phyloP scores from a whole-genome alignment of 169 alveolate genomes.

The Plasmodium adleri region DNA sequence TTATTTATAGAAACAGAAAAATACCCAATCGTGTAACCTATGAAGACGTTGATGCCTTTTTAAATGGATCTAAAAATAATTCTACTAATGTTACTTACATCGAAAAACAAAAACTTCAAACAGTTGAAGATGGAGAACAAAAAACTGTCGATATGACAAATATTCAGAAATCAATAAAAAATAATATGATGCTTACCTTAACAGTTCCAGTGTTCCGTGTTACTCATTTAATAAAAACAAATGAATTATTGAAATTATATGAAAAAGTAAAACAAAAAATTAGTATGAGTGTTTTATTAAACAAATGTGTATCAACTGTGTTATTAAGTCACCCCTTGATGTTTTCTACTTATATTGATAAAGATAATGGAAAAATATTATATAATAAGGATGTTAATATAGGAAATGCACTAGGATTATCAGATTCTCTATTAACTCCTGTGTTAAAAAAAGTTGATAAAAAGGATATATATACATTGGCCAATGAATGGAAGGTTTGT shows the following conservation, averaged over 20 bases:
- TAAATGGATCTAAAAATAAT: constrained; percentile 28
- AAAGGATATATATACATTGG: constrained; percentile 69
- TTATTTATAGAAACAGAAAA: constrained; percentile 3
- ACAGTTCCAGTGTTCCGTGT: constrained; percentile 80
- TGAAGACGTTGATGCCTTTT: constrained; percentile 55
- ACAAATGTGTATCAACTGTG: constrained; percentile 79
- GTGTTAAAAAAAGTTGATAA: constrained; percentile 72
- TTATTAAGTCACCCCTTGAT: constrained; percentile 79
- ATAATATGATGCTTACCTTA: constrained; percentile 80
- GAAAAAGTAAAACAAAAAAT: constrained; percentile 64
- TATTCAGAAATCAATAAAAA: constrained; percentile 77
- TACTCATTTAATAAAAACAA: constrained; percentile 67
- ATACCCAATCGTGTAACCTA: constrained; percentile 46
- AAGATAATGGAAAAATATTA: constrained; percentile 41
- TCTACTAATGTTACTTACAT: not conserved
- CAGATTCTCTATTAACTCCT: constrained; percentile 79
- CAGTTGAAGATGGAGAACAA: not conserved
- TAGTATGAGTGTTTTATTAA: constrained; percentile 76
- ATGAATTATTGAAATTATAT: constrained; percentile 27
- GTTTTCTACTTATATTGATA: constrained; percentile 76
- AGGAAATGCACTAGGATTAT: constrained; percentile 81
- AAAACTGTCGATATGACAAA: constrained; percentile 17
- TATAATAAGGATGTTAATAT: constrained; percentile 66
- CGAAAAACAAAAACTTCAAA: not conserved
- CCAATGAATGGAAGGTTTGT: constrained; percentile 78